Conservation (phyloP, 768 basidiomycete genomes). For the Sarcodon sp. region DNA sequence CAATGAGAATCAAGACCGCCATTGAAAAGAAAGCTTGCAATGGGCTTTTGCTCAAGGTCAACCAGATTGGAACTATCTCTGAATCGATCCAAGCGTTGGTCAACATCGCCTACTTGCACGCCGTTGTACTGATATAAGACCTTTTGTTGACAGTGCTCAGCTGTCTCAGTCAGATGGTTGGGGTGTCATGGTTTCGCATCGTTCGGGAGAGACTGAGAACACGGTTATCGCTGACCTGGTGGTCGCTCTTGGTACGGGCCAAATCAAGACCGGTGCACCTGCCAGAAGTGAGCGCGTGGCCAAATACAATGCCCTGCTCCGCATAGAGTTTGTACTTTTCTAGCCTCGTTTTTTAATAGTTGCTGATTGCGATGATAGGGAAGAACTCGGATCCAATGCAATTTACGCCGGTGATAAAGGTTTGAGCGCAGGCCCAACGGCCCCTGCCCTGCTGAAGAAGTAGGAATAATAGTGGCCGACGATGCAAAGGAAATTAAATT, state of each 20-base stretch:
- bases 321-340: slow-evolving; percentile 64
- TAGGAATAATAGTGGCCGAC: slow-evolving; percentile 8
- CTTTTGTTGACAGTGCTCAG: slow-evolving; percentile 52
- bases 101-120: neutral
- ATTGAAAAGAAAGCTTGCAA: slow-evolving; percentile 99
- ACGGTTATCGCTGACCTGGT: slow-evolving; percentile 92
- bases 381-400: slow-evolving; percentile 60
- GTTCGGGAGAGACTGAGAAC: slow-evolving; percentile 97
- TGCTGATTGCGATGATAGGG: slow-evolving; percentile 28
- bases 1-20: slow-evolving; percentile 91
- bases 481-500: neutral
- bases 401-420: slow-evolving; percentile 71
- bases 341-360: slow-evolving; percentile 4
- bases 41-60: slow-evolving; percentile 96
- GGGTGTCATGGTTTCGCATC: slow-evolving; percentile 99
- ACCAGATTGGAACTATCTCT: slow-evolving; percentile 98
- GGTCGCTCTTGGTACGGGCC: slow-evolving; percentile 84
- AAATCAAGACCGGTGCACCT: slow-evolving; percentile 99
- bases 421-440: slow-evolving; percentile 60
- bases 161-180: slow-evolving; percentile 92
- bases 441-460: slow-evolving; percentile 65
- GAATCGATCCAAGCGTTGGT: slow-evolving; percentile 98
- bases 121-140: neutral
- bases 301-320: slow-evolving; percentile 84
- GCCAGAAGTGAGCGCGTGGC: slow-evolving; percentile 94